These are phyloP conservation scores for Vicia faba DNA, from an alignment of 306 rosid genomes.

Conservation along the genomic window DNA sequence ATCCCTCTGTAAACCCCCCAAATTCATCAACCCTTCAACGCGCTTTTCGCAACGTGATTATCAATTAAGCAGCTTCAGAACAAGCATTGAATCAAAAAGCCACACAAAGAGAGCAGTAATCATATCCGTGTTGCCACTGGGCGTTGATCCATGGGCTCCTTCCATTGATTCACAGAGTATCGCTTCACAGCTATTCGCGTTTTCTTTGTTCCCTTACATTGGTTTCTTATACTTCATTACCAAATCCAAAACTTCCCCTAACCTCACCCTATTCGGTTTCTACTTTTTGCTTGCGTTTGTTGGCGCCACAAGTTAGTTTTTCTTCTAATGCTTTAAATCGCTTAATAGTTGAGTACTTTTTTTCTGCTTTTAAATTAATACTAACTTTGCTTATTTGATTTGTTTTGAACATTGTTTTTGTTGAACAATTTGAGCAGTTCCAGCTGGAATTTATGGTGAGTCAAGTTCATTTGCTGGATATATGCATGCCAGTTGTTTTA, in stretches of 20 bases:
- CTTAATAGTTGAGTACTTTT: neutral
- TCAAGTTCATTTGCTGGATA: slow-evolving; percentile 15
- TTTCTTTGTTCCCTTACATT: slow-evolving; percentile 79
- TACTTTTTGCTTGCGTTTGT: slow-evolving; percentile 88
- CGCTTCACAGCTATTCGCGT: slow-evolving; percentile 85
- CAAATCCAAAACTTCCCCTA: slow-evolving; percentile 84
- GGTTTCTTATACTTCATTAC: slow-evolving; percentile 92
- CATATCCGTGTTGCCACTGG: slow-evolving; percentile 54
- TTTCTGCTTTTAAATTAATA: neutral
- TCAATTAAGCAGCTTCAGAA: neutral
- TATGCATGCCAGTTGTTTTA: neutral
- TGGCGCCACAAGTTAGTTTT: slow-evolving; percentile 84
- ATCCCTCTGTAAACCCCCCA: slow-evolving; percentile 42
- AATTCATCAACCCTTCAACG: slow-evolving; percentile 29
- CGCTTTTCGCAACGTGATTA: neutral
- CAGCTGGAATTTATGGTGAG: slow-evolving; percentile 95
- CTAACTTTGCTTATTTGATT: slow-evolving; percentile 26
- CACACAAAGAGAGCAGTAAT: slow-evolving; percentile 39
- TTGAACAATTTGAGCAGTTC: slow-evolving; percentile 54
- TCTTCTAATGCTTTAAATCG: neutral
- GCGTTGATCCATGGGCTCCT: slow-evolving; percentile 96
- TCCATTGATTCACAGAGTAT: slow-evolving; percentile 77
- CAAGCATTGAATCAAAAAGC: slow-evolving; percentile 25
- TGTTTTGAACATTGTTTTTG: slow-evolving; percentile 28
- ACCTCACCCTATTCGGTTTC: slow-evolving; percentile 91